phyloP scores from a whole-genome alignment of 108 stramenopile genomes.

The Aurantiochytrium sp. region DNA sequence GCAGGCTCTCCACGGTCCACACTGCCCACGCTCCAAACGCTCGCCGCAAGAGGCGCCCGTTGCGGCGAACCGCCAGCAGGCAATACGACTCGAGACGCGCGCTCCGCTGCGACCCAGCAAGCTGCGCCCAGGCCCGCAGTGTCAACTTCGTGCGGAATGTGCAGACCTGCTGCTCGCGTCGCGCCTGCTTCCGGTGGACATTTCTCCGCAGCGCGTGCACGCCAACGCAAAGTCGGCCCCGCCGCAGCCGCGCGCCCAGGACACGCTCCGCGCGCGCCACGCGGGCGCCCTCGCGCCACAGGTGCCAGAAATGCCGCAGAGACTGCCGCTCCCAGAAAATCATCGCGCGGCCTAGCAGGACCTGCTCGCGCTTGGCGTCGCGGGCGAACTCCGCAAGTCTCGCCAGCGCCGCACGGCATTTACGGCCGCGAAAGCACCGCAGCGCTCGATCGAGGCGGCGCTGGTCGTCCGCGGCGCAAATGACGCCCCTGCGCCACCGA shows the following conservation, averaged over 20 bases:
- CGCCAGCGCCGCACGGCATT: background rate
- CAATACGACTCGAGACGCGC: background rate
- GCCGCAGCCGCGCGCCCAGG: background rate
- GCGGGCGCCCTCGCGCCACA: background rate
- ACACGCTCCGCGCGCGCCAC: background rate
- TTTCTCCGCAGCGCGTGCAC: background rate
- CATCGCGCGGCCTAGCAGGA: background rate
- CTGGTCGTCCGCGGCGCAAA: background rate
- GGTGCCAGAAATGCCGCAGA: background rate
- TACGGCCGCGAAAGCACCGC: background rate
- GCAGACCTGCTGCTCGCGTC: background rate
- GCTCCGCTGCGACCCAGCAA: background rate
- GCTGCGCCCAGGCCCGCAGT: background rate
- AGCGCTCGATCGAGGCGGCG: background rate
- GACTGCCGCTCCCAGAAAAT: background rate
- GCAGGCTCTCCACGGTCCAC: no score
- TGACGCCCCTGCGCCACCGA: background rate
- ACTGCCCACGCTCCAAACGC: background rate
- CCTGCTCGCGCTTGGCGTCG: background rate
- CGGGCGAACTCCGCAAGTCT: background rate
- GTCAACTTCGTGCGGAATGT: background rate
- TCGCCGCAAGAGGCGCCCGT: background rate
- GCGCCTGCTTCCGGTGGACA: background rate
- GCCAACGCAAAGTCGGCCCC: background rate
- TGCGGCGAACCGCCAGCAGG: background rate